Percentiles rank a stretch among this genome's conserved stretches.
phyloP scores from a whole-genome alignment of 805 yeast species.

The Scheffersomyces spartinae region DNA sequence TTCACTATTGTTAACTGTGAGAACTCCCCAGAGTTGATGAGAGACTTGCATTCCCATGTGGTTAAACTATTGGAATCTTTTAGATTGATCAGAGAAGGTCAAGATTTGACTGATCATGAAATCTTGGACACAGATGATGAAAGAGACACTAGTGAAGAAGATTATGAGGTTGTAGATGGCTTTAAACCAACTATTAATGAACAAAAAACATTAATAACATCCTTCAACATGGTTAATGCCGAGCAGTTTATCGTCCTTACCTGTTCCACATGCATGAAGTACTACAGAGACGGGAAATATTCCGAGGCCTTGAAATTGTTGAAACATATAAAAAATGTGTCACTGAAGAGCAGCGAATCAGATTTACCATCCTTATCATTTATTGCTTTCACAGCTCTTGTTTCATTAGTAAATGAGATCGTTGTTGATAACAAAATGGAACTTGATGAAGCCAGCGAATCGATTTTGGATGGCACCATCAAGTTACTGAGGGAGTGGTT shows the following conservation, averaged over 20 bases:
- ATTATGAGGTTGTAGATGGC: not conserved
- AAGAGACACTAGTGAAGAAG: constrained; percentile 7
- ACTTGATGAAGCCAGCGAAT: constrained; percentile 6
- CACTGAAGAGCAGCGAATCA: constrained; percentile 4
- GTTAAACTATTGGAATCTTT: constrained; percentile 9
- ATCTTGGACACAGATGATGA: constrained; percentile 7
- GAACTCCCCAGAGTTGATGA: constrained; percentile 7
- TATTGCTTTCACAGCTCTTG: constrained; percentile 23
- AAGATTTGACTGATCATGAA: constrained; percentile 21
- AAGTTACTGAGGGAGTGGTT: constrained; percentile 19
- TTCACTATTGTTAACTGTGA: constrained; percentile 8
- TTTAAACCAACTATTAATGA: constrained; percentile 1
- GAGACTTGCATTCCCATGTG: too few relatives aligned
- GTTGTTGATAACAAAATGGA: constrained; percentile 9
- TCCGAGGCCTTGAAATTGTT: constrained; percentile 12
- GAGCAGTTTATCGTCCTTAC: constrained; percentile 23
- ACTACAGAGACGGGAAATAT: constrained; percentile 8
- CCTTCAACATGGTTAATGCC: constrained; percentile 20
- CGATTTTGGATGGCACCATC: constrained; percentile 15
- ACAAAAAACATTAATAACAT: constrained; percentile 14
- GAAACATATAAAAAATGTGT: constrained; percentile 12
- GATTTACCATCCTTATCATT: constrained; percentile 18
- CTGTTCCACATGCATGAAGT: constrained; percentile 14
- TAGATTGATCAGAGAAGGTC: constrained; percentile 12
- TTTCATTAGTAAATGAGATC: constrained; percentile 11